A percentile compares a stretch with the other conserved stretches of the same genome.
phyloP scores from a whole-genome alignment of 2,329 filamentous ascomycete species.

The Xylariaceae sp. region DNA sequence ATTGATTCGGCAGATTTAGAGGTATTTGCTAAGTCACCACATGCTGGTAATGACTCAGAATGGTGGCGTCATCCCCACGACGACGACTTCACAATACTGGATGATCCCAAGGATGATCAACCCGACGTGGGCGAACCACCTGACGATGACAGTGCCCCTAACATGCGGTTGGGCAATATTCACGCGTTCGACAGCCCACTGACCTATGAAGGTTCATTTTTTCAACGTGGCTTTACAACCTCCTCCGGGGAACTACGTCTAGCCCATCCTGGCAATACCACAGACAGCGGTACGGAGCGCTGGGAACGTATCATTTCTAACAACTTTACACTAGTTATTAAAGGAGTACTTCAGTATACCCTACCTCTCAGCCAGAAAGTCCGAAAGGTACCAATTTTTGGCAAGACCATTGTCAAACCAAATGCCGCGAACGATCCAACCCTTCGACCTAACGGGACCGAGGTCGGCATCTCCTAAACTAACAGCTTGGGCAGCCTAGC shows the following conservation, averaged over 20 bases:
- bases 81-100: slow-evolving; percentile 38
- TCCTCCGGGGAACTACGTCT: slow-evolving; percentile 87
- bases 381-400: slow-evolving; percentile 65
- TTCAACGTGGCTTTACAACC: slow-evolving; percentile 72
- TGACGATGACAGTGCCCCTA: slow-evolving; percentile 72
- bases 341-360: slow-evolving; percentile 86
- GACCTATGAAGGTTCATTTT: slow-evolving; percentile 87
- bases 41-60: slow-evolving; percentile 73
- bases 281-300: slow-evolving; percentile 80
- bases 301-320: slow-evolving; percentile 93
- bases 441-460: slow-evolving; percentile 47
- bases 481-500: slow-evolving; percentile 34
- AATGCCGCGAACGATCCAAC: slow-evolving; percentile 64
- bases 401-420: slow-evolving; percentile 64
- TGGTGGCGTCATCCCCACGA: slow-evolving; percentile 59
- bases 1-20: slow-evolving; percentile 88
- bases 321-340: slow-evolving; percentile 90
- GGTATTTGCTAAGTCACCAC: slow-evolving; percentile 92
- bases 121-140: slow-evolving; percentile 58
- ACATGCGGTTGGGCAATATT: slow-evolving; percentile 90
- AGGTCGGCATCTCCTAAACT: slow-evolving; percentile 36
- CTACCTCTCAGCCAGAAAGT: slow-evolving; percentile 66
- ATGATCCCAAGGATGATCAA: slow-evolving; percentile 49
- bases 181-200: slow-evolving; percentile 86
- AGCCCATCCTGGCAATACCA: slow-evolving; percentile 83